Base-by-base conservation (phyloP, 75 land plant species). In the Chamaecyparis obtusa region DNA sequence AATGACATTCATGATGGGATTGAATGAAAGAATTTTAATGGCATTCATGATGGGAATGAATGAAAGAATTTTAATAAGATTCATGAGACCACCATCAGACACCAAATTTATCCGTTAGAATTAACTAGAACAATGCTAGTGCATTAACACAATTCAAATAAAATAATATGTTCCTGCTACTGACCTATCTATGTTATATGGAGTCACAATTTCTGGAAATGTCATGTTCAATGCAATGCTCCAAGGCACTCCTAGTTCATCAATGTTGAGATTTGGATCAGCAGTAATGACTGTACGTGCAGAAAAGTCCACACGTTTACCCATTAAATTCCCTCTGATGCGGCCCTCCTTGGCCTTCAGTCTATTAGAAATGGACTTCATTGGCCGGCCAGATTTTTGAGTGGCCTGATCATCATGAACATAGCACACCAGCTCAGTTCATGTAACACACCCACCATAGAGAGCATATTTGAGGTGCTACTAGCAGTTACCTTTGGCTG, bases 271-370 rank as follows among this genome's bases (percentile, higher is more conserved):
- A 32, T 92, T 98, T 89, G 99, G 99, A 91, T 98, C 99, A 15
- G 99, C 98, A 11, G 99, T 98, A n/a, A 98, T 98, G 74, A 98
- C 99, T 49, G 99, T 97, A 43, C 99, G 93, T 11, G 99, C 99
- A 55, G 99, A 98, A 87, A 98, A 98, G 87, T 98, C 99, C 33
- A 98, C 99, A 87, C 99, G 94, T 86, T 98, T 98, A 9, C 99
- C 99, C 99, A 98, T 98, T 87, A 98, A 91, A 87, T 98, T 98
- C 24, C 99, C 99, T 86, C 99, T 90, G 24, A 98, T 97, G 41
- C 99, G 93, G 33, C 99, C 99, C 86, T 98, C 99, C 87, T 98
- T 97, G 33, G 99, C 99, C 93, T 98, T 98, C 49, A 98, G 94
- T 85, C 99, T 92, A 69, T 95, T 96, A 86, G 98, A 98, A 8